Conservation (phyloP, 2,329 filamentous ascomycete genomes). For the Albophoma yamanashiensis region DNA sequence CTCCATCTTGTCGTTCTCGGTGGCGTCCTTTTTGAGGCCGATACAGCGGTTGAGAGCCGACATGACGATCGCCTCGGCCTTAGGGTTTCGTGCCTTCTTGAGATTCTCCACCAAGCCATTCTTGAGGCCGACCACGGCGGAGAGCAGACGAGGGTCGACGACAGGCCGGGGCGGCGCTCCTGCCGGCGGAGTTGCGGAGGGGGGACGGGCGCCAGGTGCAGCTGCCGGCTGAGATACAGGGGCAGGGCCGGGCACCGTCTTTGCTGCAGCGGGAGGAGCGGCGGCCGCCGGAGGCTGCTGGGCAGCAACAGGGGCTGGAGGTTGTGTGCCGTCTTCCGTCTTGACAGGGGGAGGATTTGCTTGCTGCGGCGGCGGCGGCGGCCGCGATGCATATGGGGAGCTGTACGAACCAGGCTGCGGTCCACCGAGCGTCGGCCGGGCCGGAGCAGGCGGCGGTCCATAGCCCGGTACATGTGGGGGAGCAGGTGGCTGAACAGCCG, state of each 20-base stretch:
- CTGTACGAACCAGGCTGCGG: conserved; percentile 23
- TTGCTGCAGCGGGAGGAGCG: neutral
- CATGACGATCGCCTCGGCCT: conserved; percentile 38
- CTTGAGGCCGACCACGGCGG: conserved; percentile 33
- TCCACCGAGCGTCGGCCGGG: conserved; percentile 18
- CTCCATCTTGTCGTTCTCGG: conserved; percentile 35
- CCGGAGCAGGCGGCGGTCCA: conserved; percentile 23
- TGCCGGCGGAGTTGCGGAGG: conserved; percentile 13
- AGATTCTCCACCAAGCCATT: conserved; percentile 35
- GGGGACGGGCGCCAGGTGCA: conserved; percentile 6
- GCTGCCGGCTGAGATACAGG: conserved; percentile 5
- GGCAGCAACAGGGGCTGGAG: neutral
- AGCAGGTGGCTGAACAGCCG: conserved; percentile 18
- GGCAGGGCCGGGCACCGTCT: conserved; percentile 3
- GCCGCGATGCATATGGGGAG: conserved; percentile 25
- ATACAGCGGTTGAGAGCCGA: conserved; percentile 41
- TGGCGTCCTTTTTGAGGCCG: conserved; percentile 32
- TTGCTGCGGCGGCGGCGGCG: conserved; percentile 13
- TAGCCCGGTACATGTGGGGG: conserved; percentile 23
- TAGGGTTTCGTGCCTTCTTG: conserved; percentile 27
- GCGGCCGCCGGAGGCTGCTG: conserved; percentile 3
- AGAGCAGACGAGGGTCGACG: conserved; percentile 32
- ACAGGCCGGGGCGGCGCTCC: conserved; percentile 21
- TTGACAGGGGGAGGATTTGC: conserved; percentile 14
- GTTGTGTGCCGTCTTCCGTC: conserved; percentile 14